phyloP scores from a whole-genome alignment of 2,329 filamentous ascomycete species.

The Exserohilum turcica region DNA sequence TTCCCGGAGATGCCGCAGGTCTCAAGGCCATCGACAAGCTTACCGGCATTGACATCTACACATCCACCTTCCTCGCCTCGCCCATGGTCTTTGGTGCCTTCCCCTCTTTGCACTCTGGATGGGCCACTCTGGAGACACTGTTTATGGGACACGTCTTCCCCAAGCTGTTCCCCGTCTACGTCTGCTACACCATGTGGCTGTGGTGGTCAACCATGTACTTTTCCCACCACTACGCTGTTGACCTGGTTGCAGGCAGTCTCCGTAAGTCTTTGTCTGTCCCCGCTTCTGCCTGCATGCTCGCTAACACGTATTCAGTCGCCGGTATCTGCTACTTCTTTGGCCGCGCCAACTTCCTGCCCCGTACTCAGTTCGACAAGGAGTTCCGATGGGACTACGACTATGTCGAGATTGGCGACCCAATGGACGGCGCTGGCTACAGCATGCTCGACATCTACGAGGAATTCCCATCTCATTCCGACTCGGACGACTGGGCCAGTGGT shows the following conservation, averaged over 20 bases:
- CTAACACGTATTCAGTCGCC: conserved; percentile 56
- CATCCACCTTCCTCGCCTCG: conserved; percentile 85
- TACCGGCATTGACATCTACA: conserved; percentile 92
- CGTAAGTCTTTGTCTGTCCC: conserved; percentile 40
- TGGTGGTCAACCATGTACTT: conserved; percentile 99
- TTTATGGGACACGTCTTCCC: conserved; percentile 96
- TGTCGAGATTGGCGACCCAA: conserved; percentile 76
- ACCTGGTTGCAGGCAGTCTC: conserved; percentile 84
- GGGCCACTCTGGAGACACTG: conserved; percentile 84
- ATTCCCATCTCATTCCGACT: conserved; percentile 63
- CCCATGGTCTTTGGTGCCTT: conserved; percentile 95
- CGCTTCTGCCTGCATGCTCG: neutral
- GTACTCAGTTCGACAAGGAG: conserved; percentile 80
- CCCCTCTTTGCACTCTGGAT: conserved; percentile 88
- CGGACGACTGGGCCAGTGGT: conserved; percentile 88
- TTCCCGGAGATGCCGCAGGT: conserved; percentile 86
- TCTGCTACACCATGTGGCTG: conserved; percentile 86
- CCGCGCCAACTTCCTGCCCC: conserved; percentile 79
- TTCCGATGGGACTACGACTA: conserved; percentile 97
- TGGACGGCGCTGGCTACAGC: conserved; percentile 56
- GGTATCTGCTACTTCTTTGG: conserved; percentile 81
- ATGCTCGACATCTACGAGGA: conserved; percentile 62
- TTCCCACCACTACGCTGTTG: conserved; percentile 94
- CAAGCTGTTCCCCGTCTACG: conserved; percentile 76
- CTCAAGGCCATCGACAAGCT: conserved; percentile 86